phyloP scores from a whole-genome alignment of 345 rosid genomes.

The Rhodamnia argentea region DNA sequence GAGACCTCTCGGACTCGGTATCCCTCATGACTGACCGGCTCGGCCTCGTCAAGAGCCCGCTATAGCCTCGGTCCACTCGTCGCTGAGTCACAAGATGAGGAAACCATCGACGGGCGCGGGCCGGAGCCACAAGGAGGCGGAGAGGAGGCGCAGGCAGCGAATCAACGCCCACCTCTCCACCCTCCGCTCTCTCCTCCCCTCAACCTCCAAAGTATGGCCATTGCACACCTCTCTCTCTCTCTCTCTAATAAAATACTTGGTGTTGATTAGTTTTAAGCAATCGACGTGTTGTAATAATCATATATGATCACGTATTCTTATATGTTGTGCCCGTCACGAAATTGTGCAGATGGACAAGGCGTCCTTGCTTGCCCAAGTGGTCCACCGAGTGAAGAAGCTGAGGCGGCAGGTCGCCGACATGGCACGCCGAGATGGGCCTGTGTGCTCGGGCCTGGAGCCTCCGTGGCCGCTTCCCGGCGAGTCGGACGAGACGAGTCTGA shows the following conservation, averaged over 20 bases:
- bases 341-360: conserved; percentile 63
- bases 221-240: conserved; percentile 37
- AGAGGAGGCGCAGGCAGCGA: conserved; percentile 51
- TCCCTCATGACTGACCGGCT: not conserved
- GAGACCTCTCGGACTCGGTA: not conserved
- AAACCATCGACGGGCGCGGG: not conserved
- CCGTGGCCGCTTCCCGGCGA: conserved; percentile 29
- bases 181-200: conserved; percentile 51
- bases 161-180: conserved; percentile 54
- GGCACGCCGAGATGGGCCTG: not conserved
- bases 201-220: conserved; percentile 11
- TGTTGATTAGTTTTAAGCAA: not conserved
- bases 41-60: not conserved
- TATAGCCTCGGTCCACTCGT: not conserved
- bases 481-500: conserved; percentile 26
- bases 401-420: conserved; percentile 31
- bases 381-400: conserved; percentile 51
- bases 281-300: not conserved
- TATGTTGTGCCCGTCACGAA: not conserved
- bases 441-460: not conserved
- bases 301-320: not conserved
- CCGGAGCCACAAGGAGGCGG: conserved; percentile 52
- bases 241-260: not conserved
- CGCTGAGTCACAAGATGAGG: not conserved
- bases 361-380: conserved; percentile 76